Evolutionary conservation across 2,329 filamentous ascomycete genomes (phyloP), one percentile per base, ranked within the genome.

Genomic region (Penicillium sp.): DNA sequence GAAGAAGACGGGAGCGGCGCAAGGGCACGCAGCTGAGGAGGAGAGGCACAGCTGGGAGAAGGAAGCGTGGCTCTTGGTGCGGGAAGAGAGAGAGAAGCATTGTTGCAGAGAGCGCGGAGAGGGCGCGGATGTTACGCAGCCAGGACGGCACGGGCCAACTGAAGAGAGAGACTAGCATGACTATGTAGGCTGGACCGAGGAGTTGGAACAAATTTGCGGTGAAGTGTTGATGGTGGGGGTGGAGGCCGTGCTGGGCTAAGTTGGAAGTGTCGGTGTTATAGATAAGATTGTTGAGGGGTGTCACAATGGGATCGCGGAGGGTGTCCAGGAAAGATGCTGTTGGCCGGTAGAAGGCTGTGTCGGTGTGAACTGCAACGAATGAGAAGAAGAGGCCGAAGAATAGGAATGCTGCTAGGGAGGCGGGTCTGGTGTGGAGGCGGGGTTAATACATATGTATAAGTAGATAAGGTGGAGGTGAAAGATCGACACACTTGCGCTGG

Each of bases 141-240:
- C 65, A 69, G n/a, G 61, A 56, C 7, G 67, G 63, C 41, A 67
- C 60, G 38, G 62, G 64, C 52, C 58, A 61, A 56, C 47, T 75
- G 64, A 89, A 79, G 10, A 90, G 72, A 10, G 72, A 70, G 16
- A 67, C 38, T 10, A 72, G 58, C 55, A 76, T 68, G 18, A 90
- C 77, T 27, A 83, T 67, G 34, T 83, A 79, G 8, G 85, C 87
- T 5, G 89, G 89, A 1, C 89, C 89, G 16, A 93, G 79, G 16
- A 92, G 79, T 67, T 88, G 80, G 58, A 88, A 84, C 13, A 91
- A 73, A 66, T 91, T 92, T 55, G 83, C 83, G 41, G 89, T 75
- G 29, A 88, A 70, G 69, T 92, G 89, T 69, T 91, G 88, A 68
- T 91, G 90, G 79, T 84, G 88, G 6, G 89, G 88, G 65, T 93